Percentiles rank a stretch among this genome's conserved stretches.
Evolutionary conservation across 805 yeast genomes (phyloP).

Genomic region (Myxozyma mucilagina): DNA sequence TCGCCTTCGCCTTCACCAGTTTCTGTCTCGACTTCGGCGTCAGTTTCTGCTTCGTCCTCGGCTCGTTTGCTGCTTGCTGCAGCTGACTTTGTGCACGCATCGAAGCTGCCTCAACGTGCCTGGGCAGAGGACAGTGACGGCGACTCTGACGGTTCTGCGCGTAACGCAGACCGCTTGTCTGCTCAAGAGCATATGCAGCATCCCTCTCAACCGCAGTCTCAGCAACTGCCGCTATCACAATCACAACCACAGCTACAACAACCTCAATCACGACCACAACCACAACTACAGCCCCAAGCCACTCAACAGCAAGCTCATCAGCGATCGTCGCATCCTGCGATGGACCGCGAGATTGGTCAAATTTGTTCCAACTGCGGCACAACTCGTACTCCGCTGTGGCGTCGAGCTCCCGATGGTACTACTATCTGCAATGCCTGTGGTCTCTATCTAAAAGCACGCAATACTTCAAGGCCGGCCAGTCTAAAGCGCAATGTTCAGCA

Average conservation of each 20-base stretch:
- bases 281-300: neutral
- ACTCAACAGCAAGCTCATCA: neutral
- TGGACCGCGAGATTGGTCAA: conserved; percentile 40
- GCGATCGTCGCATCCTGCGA: neutral
- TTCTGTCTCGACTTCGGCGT: neutral
- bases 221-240: neutral
- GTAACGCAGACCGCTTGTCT: neutral
- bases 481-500: conserved; percentile 51
- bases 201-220: neutral
- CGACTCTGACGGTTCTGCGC: neutral
- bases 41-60: neutral
- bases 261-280: neutral
- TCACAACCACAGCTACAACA: neutral
- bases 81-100: conserved; percentile 4
- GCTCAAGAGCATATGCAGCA: neutral
- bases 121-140: conserved; percentile 1
- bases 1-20: neutral
- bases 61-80: conserved; percentile 4
- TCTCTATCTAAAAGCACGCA: conserved; percentile 61
- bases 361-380: conserved; percentile 90
- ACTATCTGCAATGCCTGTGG: conserved; percentile 98
- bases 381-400: conserved; percentile 90
- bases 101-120: conserved; percentile 2
- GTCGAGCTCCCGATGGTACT: conserved; percentile 88
- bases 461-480: conserved; percentile 65